Conservation (phyloP, 495 filamentous ascomycete genomes). For the Bathelium albidoporum region DNA sequence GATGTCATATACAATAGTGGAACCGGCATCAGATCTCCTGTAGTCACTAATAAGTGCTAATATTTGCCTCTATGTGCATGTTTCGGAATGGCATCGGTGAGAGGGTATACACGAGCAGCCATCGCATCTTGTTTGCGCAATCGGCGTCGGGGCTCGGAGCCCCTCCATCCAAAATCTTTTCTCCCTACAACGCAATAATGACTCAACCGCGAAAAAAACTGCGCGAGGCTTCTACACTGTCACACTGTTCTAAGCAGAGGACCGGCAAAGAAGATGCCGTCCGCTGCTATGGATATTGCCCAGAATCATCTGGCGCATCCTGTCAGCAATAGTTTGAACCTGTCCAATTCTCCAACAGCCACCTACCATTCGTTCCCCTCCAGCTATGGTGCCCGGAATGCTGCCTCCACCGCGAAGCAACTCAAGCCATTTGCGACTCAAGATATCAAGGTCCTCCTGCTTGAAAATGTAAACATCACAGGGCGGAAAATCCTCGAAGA, state of each 20-base stretch:
- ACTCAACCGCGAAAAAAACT: no score
- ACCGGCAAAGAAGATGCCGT: not conserved
- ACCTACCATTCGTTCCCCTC: slow-evolving; percentile 57
- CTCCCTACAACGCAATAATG: not conserved
- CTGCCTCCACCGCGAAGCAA: slow-evolving; percentile 45
- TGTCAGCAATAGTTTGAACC: slow-evolving; percentile 8
- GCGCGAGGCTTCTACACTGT: no score
- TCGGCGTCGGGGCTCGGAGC: not conserved
- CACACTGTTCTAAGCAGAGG: not conserved
- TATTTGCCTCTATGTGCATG: not conserved
- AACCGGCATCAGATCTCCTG: not conserved
- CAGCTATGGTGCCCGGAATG: slow-evolving; percentile 28
- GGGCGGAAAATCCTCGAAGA: slow-evolving; percentile 67
- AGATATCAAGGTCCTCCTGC: slow-evolving; percentile 89
- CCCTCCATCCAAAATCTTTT: not conserved
- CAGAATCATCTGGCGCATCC: not conserved
- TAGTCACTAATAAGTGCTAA: not conserved
- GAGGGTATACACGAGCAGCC: no score
- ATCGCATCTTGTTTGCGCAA: not conserved
- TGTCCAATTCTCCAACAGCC: slow-evolving; percentile 53
- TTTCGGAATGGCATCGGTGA: no score
- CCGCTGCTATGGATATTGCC: not conserved
- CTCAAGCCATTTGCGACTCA: slow-evolving; percentile 91
- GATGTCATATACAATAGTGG: not conserved
- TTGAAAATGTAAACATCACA: slow-evolving; percentile 93